Base-by-base conservation (phyloP, 768 basidiomycete species). In the Mycena belliarum region DNA sequence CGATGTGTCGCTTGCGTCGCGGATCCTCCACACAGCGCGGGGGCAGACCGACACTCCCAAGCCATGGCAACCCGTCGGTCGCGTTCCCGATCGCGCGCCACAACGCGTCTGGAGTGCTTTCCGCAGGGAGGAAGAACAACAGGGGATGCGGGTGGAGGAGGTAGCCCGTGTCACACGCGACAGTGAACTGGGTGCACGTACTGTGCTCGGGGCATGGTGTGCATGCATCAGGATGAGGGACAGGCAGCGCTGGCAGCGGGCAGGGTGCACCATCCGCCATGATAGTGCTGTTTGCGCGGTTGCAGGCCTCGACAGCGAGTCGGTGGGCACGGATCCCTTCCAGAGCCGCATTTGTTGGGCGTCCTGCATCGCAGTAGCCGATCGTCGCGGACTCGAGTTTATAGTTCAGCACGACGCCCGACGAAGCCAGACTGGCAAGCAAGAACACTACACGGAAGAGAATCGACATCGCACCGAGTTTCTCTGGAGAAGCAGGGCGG, bases 1-100 rank as follows among this genome's bases (percentile, higher is more conserved):
- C 90, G 44, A 94, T 89, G 63, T 87, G 79, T 52, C 78, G 73
- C 73, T 86, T 91, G 67, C 91, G 77, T 67, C 76, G 82, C 52
- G 89, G 89, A 72, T 94, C 91, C 73, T 88, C 87, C 47, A 85
- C 74, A 67, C 92, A 94, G 44, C 82, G 78, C 38, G 89, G 88
- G 24, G 91, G 84, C 49, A 94, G 76, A 21, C 85, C 89, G 38
- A 93, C 79, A 58, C 88, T 82, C n/a, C 91, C 89, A 23, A 91
- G 72, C 29, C 84, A 82, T 21, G 91, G 92, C 47, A 93, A 68
- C 28, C 92, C 92, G 72, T 93, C 80, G 43, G 84, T 72, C 12
- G 76, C 55, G 43, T 67, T 63, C 40, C 78, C 79, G 52, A 87
- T 68, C 41, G 75, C 66, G 65, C 77, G 78, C 81, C 82, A 83